Percentiles rank a stretch among this genome's conserved stretches.
These are phyloP conservation scores for Beauveria scarabaeidicola DNA, from an alignment of 2,329 filamentous ascomycete genomes.

Conservation along the genomic window DNA sequence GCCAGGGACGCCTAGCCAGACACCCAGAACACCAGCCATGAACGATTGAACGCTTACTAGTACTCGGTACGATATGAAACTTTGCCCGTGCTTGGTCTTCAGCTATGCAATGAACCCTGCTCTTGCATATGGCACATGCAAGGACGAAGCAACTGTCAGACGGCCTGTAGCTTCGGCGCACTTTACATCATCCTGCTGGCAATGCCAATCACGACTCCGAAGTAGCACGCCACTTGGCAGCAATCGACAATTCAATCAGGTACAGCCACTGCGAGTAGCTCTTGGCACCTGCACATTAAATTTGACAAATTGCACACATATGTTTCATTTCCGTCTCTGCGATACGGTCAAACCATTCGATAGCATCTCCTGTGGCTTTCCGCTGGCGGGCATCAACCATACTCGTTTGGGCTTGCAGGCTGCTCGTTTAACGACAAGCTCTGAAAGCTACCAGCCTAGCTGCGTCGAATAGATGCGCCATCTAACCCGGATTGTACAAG, in stretches of 20 bases:
- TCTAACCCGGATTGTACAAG: neutral
- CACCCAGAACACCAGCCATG: neutral
- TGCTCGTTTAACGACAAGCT: neutral
- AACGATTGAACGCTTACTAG: neutral
- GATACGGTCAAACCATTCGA: neutral
- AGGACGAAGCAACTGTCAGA: neutral
- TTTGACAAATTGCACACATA: neutral
- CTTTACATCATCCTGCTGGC: neutral
- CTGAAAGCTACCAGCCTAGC: neutral
- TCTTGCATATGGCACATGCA: conserved; percentile 1
- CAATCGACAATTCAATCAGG: neutral
- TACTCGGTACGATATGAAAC: neutral
- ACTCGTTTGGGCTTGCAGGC: neutral
- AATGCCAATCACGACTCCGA: neutral
- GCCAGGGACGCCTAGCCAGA: neutral
- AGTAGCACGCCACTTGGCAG: neutral
- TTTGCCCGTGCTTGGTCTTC: neutral
- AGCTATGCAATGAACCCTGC: conserved; percentile 7
- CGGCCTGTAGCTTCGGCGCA: neutral
- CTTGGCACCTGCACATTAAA: neutral
- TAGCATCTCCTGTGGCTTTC: neutral
- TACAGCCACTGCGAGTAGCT: neutral
- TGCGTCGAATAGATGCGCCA: neutral
- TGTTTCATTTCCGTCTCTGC: neutral
- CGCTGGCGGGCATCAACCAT: neutral